These are phyloP conservation scores for Galerina marginata DNA, from an alignment of 768 basidiomycete genomes.

Conservation along the genomic window DNA sequence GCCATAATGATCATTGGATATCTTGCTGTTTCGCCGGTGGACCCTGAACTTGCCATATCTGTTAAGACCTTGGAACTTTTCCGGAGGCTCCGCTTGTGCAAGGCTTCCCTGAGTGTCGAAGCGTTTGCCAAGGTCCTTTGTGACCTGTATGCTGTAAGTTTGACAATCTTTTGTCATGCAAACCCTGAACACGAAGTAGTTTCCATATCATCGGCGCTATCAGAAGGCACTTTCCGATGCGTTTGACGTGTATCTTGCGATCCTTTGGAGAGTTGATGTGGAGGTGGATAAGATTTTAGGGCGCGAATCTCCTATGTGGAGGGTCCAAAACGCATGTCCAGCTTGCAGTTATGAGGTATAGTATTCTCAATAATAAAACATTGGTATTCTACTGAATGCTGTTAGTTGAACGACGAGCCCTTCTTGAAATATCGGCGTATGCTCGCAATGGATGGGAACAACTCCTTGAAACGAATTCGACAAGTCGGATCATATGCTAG, in stretches of 20 bases:
- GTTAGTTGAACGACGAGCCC: conserved; percentile 32
- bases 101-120: conserved; percentile 30
- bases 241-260: conserved; percentile 41
- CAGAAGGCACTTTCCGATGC: conserved; percentile 32
- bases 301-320: too few species aligned
- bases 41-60: conserved; percentile 12
- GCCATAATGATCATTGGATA: conserved; percentile 9
- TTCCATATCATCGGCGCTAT: conserved; percentile 28
- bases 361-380: too few species aligned
- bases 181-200: conserved; percentile 22
- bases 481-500: background rate
- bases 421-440: conserved; percentile 28
- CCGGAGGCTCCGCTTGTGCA: conserved; percentile 12
- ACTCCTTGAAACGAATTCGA: conserved; percentile 35
- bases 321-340: too few species aligned
- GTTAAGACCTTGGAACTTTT: conserved; percentile 16
- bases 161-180: background rate
- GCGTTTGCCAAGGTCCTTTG: conserved; percentile 31
- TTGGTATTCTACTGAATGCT: too few species aligned
- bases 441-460: conserved; percentile 38
- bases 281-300: too few species aligned
- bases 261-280: too few species aligned
- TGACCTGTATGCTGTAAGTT: conserved; percentile 24
- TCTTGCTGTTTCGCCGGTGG: conserved; percentile 11
- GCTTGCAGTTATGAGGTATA: too few species aligned